Evolutionary conservation across 805 yeast genomes (phyloP).

Genomic region (Metschnikowia dekortorum): DNA sequence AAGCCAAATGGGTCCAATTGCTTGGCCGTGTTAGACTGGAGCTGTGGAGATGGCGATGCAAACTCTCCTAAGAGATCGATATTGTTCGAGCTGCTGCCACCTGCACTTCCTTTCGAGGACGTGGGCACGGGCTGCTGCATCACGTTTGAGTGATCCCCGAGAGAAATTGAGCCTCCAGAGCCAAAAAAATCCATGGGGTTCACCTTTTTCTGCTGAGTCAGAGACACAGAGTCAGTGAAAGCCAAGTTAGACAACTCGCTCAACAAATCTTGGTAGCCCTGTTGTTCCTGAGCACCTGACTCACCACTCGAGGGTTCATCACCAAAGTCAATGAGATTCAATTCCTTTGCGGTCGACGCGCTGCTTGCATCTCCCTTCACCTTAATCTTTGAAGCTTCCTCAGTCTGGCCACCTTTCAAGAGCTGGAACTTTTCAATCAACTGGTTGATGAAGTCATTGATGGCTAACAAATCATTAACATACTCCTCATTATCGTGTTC

Average conservation of each 20-base stretch:
- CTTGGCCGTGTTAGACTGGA: slow-evolving; percentile 25
- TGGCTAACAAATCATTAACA: slow-evolving; percentile 56
- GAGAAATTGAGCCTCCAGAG: slow-evolving; percentile 48
- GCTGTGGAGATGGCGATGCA: slow-evolving; percentile 40
- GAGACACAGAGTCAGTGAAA: slow-evolving; percentile 36
- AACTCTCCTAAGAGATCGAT: slow-evolving; percentile 34
- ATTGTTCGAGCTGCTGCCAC: slow-evolving; percentile 2
- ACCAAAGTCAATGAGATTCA: slow-evolving; percentile 42
- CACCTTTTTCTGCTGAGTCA: slow-evolving; percentile 14
- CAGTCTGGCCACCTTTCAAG: slow-evolving; percentile 59
- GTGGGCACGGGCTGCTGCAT: slow-evolving; percentile 20
- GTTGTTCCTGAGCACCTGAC: slow-evolving; percentile 27
- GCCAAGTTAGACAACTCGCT: slow-evolving; percentile 66
- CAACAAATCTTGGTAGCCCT: slow-evolving; percentile 61
- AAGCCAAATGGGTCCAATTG: slow-evolving; percentile 40
- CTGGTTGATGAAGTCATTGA: slow-evolving; percentile 73
- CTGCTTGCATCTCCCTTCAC: slow-evolving; percentile 23
- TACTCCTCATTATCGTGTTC: slow-evolving; percentile 56
- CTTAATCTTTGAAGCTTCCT: slow-evolving; percentile 48
- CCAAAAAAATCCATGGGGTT: slow-evolving; percentile 41
- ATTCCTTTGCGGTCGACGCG: slow-evolving; percentile 23
- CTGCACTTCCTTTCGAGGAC: neutral
- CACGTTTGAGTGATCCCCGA: slow-evolving; percentile 22
- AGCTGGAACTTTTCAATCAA: slow-evolving; percentile 63
- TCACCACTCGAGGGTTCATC: slow-evolving; percentile 35